Evolutionary conservation across 139 green algal genomes (phyloP).

Genomic region (Chlorella vulgaris): DNA sequence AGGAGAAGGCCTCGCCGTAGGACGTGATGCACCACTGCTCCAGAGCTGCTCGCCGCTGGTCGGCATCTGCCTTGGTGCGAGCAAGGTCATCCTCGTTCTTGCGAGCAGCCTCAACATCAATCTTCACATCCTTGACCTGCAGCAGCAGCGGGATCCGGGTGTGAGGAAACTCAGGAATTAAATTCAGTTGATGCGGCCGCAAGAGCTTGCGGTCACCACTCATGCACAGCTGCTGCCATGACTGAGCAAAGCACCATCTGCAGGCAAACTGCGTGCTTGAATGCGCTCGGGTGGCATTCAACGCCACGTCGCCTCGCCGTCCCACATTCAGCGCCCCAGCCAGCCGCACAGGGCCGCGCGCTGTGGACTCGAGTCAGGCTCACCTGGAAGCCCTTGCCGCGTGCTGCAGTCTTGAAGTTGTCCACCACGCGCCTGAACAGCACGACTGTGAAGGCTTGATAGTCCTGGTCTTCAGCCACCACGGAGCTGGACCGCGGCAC

Average conservation of each 20-base stretch:
- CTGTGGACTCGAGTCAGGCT: not conserved
- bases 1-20: constrained; percentile 91
- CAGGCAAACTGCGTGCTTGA: too few relatives aligned
- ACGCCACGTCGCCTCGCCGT: too few relatives aligned
- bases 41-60: constrained; percentile 71
- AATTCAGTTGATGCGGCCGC: too few relatives aligned
- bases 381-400: constrained; percentile 88
- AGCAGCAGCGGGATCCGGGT: too few relatives aligned
- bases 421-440: constrained; percentile 92
- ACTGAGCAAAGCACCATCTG: too few relatives aligned
- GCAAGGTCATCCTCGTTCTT: constrained; percentile 44
- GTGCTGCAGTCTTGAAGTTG: constrained; percentile 90
- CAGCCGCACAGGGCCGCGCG: not conserved
- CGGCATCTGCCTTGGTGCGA: constrained; percentile 65
- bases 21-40: constrained; percentile 88
- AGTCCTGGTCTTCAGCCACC: constrained; percentile 93
- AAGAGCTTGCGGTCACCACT: too few relatives aligned
- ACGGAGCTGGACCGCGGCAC: constrained; percentile 66
- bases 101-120: constrained; percentile 1
- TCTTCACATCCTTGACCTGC: constrained; percentile 29
- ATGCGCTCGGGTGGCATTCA: too few relatives aligned
- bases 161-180: too few relatives aligned
- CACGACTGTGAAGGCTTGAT: constrained; percentile 82
- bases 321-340: not conserved
- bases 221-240: too few relatives aligned